phyloP scores from a whole-genome alignment of 306 rosid genomes.

The Prosopis cineraria region DNA sequence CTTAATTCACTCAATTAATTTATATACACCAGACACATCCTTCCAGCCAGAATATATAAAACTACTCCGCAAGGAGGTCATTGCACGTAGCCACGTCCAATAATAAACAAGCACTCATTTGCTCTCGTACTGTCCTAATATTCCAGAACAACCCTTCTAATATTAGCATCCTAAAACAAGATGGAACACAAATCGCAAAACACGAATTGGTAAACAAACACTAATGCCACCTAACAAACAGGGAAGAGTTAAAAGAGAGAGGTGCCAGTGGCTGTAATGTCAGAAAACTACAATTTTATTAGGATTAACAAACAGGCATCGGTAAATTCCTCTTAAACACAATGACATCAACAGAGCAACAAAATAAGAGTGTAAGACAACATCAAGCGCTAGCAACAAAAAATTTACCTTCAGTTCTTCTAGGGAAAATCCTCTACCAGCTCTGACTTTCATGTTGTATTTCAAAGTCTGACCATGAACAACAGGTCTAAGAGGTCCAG shows the following conservation, averaged over 20 bases:
- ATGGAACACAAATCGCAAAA: not conserved
- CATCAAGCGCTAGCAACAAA: not conserved
- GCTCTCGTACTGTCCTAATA: not conserved
- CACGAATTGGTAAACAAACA: not conserved
- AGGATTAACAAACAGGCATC: not conserved
- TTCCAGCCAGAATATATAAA: too few species aligned
- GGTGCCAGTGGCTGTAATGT: not conserved
- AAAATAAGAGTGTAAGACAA: not conserved
- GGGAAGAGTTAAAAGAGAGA: not conserved
- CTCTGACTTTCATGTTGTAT: conserved; percentile 11
- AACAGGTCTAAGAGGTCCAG: not conserved
- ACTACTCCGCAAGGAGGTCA: too few species aligned
- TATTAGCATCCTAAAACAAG: not conserved
- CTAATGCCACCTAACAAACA: not conserved
- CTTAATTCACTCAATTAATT: not conserved
- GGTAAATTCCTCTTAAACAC: not conserved
- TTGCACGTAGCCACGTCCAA: too few species aligned
- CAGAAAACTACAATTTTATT: not conserved
- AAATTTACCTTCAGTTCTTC: not conserved
- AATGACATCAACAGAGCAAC: not conserved
- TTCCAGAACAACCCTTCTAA: not conserved
- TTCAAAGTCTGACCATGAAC: conserved; percentile 3
- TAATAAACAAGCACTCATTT: not conserved
- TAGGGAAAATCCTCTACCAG: not conserved
- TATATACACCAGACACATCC: not conserved